Conservation (phyloP, 352 stramenopile genomes). For the Globisporangium echinulatum region DNA sequence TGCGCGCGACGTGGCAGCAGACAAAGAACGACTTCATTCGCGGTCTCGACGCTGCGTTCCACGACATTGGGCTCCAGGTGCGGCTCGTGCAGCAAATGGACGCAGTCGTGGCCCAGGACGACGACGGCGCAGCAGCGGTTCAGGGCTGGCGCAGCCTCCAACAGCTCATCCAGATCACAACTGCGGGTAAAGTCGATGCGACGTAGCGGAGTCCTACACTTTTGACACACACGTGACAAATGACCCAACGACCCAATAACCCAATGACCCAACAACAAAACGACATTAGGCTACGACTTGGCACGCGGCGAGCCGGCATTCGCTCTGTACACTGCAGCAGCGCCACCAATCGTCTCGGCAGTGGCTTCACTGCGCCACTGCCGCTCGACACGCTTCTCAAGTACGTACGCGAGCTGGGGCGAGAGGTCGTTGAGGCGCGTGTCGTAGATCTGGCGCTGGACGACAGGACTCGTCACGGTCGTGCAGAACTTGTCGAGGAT, state of each 20-base stretch:
- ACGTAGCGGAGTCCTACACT: neutral
- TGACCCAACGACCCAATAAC: too few relatives aligned
- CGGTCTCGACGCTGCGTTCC: conserved; percentile 25
- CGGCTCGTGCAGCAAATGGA: conserved; percentile 46
- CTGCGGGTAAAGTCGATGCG: conserved; percentile 4
- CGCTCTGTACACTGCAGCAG: conserved; percentile 37
- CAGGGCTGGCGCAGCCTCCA: conserved; percentile 28
- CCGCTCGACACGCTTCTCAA: conserved; percentile 61
- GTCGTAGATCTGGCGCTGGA: conserved; percentile 77
- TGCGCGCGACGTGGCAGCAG: conserved; percentile 32
- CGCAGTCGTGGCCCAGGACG: conserved; percentile 8
- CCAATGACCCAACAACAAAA: too few relatives aligned
- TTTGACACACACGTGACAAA: too few relatives aligned
- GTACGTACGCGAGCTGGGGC: conserved; percentile 60
- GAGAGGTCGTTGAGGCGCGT: conserved; percentile 52
- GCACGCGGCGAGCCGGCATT: neutral
- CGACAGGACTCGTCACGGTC: conserved; percentile 58
- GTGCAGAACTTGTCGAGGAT: conserved; percentile 79
- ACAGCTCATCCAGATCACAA: conserved; percentile 36
- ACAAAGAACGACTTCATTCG: conserved; percentile 39
- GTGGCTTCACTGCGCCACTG: conserved; percentile 30
- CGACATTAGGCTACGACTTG: neutral
- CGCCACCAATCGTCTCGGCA: conserved; percentile 28
- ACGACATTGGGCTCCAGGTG: conserved; percentile 38
- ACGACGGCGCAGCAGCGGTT: neutral